Evolutionary conservation across 208 protist genomes (phyloP), one percentile per base, ranked within the genome.

Genomic region (Willaertia magna): DNA sequence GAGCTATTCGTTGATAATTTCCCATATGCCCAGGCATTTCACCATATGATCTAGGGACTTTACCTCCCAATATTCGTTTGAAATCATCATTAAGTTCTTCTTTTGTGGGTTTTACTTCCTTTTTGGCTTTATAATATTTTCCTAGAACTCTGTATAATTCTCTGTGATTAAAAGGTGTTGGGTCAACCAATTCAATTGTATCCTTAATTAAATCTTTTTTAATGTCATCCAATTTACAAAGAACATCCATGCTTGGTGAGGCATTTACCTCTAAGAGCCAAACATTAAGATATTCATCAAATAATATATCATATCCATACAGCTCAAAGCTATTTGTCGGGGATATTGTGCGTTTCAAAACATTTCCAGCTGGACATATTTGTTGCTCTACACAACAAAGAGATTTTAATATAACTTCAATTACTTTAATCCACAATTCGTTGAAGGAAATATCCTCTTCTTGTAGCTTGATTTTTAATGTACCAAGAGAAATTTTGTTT

Each of bases 261-360:
- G 94, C 91, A 86, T 97, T 97, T 22, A 98, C 96, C 87, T 99
- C 97, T 83, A 99, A 95, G 0, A 99, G 89, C 91, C 97, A 98
- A 6, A 97, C 97, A 46, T 96, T 92, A 12, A 99, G 89, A 2
- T 91, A 79, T 30, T 92, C 92, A 87, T 98, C 97, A 74, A 99
- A 93, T n/a, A 99, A 91, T 16, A 99, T 92, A 90, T 99, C 97
- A 86, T 97, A 98, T 30, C 97, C 97, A 91, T 98, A 99, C 16
- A 96, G 87, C 88, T 99, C 97, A 91, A 98, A 99, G 87, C 94
- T 97, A 88, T 96, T n/a, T n/a, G n/a, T n/a, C n/a, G n/a, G n/a
- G n/a, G 26, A 81, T 51, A 81, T 81, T 30, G 76, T 81, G 3
- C 30, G 1, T 22, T 51, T 49, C 4, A 81, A 1, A 40, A 43